A percentile compares a stretch with the other conserved stretches of the same genome.
Conservation (phyloP, 2,329 filamentous ascomycete species). For the Tolypocladium tundrense region DNA sequence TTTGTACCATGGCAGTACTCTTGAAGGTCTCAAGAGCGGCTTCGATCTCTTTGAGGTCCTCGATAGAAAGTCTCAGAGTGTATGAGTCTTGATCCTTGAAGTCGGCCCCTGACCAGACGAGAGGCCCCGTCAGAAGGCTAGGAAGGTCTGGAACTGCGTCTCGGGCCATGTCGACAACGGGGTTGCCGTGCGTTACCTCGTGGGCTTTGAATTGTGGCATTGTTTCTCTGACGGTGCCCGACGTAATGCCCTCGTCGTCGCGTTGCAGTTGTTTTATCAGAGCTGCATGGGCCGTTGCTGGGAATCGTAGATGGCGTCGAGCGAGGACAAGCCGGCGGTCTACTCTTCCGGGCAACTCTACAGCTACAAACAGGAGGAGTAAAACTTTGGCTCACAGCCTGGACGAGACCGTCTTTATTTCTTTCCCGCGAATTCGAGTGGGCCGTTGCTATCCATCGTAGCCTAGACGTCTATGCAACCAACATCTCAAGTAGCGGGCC, state of each 20-base stretch:
- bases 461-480: background rate
- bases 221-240: background rate
- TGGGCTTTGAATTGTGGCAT: background rate
- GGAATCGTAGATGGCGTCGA: background rate
- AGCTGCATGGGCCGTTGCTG: background rate
- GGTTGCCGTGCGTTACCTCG: background rate
- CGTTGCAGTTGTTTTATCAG: background rate
- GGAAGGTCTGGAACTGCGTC: background rate
- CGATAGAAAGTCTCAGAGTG: slow-evolving; percentile 8
- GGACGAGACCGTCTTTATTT: background rate
- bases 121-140: slow-evolving; percentile 3
- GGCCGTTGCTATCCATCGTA: background rate
- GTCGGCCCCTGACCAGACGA: slow-evolving; percentile 8
- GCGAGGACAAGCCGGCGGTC: background rate
- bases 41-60: slow-evolving; percentile 13
- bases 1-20: slow-evolving; percentile 1
- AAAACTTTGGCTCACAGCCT: background rate
- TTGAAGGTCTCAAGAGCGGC: slow-evolving; percentile 14
- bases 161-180: background rate
- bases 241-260: background rate
- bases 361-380: background rate
- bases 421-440: background rate
- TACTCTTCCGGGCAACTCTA: background rate
- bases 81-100: slow-evolving; percentile 6
- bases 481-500: background rate